A percentile compares a stretch with the other conserved stretches of the same genome.
phyloP scores from a whole-genome alignment of 2,329 filamentous ascomycete species.

The Penicillium crustosum region DNA sequence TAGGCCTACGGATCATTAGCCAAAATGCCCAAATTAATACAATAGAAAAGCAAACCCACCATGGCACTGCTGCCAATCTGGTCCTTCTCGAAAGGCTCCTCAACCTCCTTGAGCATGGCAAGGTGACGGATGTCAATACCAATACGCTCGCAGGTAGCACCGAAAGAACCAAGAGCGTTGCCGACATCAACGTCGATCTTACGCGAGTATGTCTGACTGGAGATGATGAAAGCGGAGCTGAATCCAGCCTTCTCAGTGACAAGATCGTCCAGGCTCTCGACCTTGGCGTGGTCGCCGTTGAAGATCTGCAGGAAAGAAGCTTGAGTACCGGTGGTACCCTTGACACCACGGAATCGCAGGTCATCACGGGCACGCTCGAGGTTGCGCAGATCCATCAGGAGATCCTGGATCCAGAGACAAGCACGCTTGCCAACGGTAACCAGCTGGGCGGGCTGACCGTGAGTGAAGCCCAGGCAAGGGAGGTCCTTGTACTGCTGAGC shows the following conservation, averaged over 20 bases:
- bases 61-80: conserved; percentile 71
- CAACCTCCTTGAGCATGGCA: conserved; percentile 75
- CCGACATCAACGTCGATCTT: conserved; percentile 81
- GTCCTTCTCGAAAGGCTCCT: conserved; percentile 77
- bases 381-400: conserved; percentile 72
- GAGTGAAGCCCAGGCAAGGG: conserved; percentile 75
- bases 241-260: conserved; percentile 68
- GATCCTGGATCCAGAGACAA: conserved; percentile 72
- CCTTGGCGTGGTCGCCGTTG: conserved; percentile 58
- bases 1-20: conserved; percentile 57
- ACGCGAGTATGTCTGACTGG: conserved; percentile 72
- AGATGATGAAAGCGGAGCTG: conserved; percentile 60
- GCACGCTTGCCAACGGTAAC: conserved; percentile 66
- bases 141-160: conserved; percentile 75
- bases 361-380: conserved; percentile 68
- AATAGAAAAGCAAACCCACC: conserved; percentile 29
- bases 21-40: conserved; percentile 1
- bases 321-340: conserved; percentile 74
- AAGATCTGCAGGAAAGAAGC: conserved; percentile 74
- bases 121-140: conserved; percentile 72
- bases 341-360: conserved; percentile 72
- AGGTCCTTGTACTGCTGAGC: conserved; percentile 70
- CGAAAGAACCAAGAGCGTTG: conserved; percentile 77
- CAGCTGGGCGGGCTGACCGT: conserved; percentile 59
- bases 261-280: conserved; percentile 62